Percentiles rank a stretch among this genome's conserved stretches.
Evolutionary conservation across 768 basidiomycete genomes (phyloP).

Genomic region (Omphalotus guepiniiformis): DNA sequence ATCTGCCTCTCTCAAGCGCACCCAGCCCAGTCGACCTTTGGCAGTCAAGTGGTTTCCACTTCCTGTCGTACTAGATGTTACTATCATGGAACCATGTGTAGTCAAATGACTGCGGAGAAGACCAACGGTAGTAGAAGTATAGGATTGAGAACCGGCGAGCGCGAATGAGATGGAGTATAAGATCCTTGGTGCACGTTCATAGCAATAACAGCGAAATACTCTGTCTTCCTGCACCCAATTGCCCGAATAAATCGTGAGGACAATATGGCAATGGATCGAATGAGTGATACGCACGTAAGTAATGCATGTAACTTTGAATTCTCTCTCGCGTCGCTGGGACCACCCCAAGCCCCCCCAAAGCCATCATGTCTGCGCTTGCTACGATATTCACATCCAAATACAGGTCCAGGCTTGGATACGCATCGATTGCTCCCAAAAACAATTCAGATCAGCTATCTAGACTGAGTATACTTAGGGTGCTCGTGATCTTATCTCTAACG

Average conservation of each 20-base stretch:
- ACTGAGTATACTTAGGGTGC: too few relatives aligned
- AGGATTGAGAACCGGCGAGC: slow-evolving; percentile 45
- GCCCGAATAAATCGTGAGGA: slow-evolving; percentile 44
- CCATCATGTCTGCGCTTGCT: slow-evolving; percentile 86
- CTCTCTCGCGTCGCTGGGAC: slow-evolving; percentile 95
- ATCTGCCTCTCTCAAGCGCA: slow-evolving; percentile 98
- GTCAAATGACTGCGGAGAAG: slow-evolving; percentile 65
- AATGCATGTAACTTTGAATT: slow-evolving; percentile 97
- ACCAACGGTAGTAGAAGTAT: slow-evolving; percentile 50
- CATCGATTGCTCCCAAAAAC: slow-evolving; percentile 98
- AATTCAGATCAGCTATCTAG: slow-evolving; percentile 64
- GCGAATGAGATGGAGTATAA: slow-evolving; percentile 56
- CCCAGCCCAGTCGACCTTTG: slow-evolving; percentile 75
- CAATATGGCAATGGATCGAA: slow-evolving; percentile 4
- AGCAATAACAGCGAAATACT: slow-evolving; percentile 97
- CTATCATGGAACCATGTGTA: slow-evolving; percentile 44
- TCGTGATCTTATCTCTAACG: too few relatives aligned
- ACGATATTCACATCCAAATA: slow-evolving; percentile 90
- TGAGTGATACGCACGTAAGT: slow-evolving; percentile 73
- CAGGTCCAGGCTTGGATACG: slow-evolving; percentile 87
- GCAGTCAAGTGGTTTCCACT: slow-evolving; percentile 45
- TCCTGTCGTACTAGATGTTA: slow-evolving; percentile 42
- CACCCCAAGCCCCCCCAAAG: slow-evolving; percentile 95
- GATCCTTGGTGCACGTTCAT: slow-evolving; percentile 61
- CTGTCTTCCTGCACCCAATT: slow-evolving; percentile 99